A percentile compares a stretch with the other conserved stretches of the same genome.
Conservation (phyloP, 352 stramenopile genomes). For the Elongisporangium undulatum region DNA sequence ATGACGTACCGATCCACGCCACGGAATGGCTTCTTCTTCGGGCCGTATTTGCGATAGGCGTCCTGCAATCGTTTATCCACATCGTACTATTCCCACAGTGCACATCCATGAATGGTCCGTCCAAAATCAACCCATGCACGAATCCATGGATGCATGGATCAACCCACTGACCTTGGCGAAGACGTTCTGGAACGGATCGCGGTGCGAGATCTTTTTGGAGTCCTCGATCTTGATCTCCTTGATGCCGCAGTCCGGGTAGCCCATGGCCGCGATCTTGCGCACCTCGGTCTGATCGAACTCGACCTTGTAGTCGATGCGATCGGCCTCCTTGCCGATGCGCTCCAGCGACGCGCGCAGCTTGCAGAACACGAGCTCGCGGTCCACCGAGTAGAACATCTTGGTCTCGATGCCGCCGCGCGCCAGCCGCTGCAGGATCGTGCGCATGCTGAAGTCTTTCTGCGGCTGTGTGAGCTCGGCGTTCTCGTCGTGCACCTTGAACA, state of each 20-base stretch:
- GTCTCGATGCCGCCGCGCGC: conserved; percentile 70
- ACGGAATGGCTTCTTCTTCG: conserved; percentile 68
- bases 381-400: conserved; percentile 78
- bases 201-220: conserved; percentile 35
- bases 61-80: conserved; percentile 52
- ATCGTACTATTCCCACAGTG: conserved; percentile 33
- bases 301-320: conserved; percentile 77
- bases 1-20: conserved; percentile 49
- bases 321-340: conserved; percentile 59
- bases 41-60: conserved; percentile 66
- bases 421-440: conserved; percentile 61
- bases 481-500: conserved; percentile 82
- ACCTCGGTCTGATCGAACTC: conserved; percentile 64
- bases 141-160: not conserved
- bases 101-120: not conserved
- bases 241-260: conserved; percentile 57
- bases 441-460: conserved; percentile 74
- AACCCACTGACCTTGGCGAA: conserved; percentile 46
- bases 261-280: conserved; percentile 42
- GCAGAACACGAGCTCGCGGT: conserved; percentile 70
- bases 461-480: conserved; percentile 33
- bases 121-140: not conserved
- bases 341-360: conserved; percentile 69
- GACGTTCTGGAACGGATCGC: conserved; percentile 63
- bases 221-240: conserved; percentile 61